phyloP scores from a whole-genome alignment of 768 basidiomycete species.

The Termitomyces titanicus region DNA sequence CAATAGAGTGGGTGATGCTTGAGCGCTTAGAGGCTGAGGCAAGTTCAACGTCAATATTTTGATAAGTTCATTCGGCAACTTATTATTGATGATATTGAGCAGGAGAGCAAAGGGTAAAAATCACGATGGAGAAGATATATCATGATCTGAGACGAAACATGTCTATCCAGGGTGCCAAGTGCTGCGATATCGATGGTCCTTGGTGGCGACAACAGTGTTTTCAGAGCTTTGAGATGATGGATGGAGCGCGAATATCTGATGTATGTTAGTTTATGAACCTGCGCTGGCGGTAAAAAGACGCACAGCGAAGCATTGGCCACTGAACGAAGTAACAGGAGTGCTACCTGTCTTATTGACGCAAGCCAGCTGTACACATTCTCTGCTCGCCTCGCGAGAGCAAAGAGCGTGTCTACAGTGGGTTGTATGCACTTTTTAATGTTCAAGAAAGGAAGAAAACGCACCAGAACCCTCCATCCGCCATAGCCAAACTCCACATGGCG shows the following conservation, averaged over 20 bases:
- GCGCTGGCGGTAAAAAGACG: constrained; percentile 19
- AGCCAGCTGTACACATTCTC: constrained; percentile 49
- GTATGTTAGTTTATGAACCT: background rate
- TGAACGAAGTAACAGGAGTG: constrained; percentile 48
- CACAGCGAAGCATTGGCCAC: constrained; percentile 49
- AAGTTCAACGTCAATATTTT: background rate
- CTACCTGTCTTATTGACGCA: constrained; percentile 50
- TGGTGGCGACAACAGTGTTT: constrained; percentile 37
- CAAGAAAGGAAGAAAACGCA: constrained; percentile 8
- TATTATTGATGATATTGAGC: constrained; percentile 47
- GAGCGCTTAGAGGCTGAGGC: constrained; percentile 51
- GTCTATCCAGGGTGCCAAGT: constrained; percentile 28
- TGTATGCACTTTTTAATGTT: background rate
- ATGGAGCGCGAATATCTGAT: constrained; percentile 46
- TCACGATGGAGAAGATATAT: constrained; percentile 44
- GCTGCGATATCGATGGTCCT: constrained; percentile 16
- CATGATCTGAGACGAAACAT: constrained; percentile 31
- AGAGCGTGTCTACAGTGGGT: constrained; percentile 32
- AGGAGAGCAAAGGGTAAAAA: constrained; percentile 39
- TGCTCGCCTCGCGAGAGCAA: constrained; percentile 32
- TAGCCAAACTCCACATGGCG: constrained; percentile 40
- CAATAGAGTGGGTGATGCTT: constrained; percentile 48
- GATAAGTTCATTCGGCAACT: constrained; percentile 20
- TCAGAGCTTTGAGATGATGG: constrained; percentile 49
- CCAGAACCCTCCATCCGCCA: constrained; percentile 29